Evolutionary conservation across 768 basidiomycete genomes (phyloP).

Genomic region (Russula dissimulans): DNA sequence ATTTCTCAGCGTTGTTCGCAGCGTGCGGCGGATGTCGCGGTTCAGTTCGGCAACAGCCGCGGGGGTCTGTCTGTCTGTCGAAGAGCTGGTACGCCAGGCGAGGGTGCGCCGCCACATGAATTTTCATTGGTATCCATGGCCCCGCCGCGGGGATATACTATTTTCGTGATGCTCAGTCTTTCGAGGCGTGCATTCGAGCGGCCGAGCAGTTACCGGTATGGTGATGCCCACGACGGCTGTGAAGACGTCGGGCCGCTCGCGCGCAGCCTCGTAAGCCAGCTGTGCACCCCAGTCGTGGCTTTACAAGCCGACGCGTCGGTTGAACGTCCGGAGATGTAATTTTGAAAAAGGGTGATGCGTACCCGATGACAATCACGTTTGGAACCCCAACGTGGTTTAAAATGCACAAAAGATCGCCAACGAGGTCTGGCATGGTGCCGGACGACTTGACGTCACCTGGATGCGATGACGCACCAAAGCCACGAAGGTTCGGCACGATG

Average conservation of each 20-base stretch:
- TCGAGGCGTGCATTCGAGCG: neutral
- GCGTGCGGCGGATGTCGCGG: conserved; percentile 43
- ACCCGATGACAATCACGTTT: conserved; percentile 58
- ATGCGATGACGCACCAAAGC: conserved; percentile 60
- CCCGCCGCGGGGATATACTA: conserved; percentile 54
- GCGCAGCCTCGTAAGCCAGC: conserved; percentile 59
- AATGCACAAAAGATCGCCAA: conserved; percentile 55
- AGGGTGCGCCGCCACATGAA: conserved; percentile 36
- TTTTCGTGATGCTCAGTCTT: conserved; percentile 4
- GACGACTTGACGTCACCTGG: conserved; percentile 53
- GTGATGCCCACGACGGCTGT: conserved; percentile 46
- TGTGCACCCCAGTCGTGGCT: conserved; percentile 75
- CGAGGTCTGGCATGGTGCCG: conserved; percentile 50
- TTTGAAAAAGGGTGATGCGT: neutral
- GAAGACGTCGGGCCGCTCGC: conserved; percentile 58
- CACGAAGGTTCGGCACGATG: conserved; percentile 54
- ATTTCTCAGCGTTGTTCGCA: conserved; percentile 48
- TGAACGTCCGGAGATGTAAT: neutral
- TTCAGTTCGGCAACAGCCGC: conserved; percentile 46
- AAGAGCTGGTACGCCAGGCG: conserved; percentile 48
- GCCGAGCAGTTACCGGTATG: conserved; percentile 42
- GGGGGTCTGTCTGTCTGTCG: conserved; percentile 42
- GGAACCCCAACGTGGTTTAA: conserved; percentile 41
- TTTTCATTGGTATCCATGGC: conserved; percentile 38
- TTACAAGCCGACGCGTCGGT: neutral